Evolutionary conservation across 2,329 filamentous ascomycete genomes (phyloP).

Genomic region (Balansia obtecta): DNA sequence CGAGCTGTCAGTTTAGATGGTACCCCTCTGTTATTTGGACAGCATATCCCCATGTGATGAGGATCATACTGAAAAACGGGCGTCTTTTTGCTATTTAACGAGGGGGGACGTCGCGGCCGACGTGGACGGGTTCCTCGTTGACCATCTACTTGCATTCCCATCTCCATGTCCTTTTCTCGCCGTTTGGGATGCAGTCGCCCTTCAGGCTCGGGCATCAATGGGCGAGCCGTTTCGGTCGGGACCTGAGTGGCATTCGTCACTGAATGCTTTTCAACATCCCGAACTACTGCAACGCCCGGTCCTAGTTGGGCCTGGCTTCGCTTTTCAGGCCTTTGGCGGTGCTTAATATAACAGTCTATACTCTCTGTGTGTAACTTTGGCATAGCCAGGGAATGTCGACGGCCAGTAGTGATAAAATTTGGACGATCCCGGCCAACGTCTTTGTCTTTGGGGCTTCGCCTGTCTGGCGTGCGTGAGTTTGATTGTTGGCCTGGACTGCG

Average conservation of each 20-base stretch:
- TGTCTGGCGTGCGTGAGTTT: neutral
- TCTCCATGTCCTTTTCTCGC: neutral
- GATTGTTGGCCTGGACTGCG: slow-evolving; percentile 6
- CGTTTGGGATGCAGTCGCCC: neutral
- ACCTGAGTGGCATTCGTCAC: neutral
- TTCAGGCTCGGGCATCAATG: neutral
- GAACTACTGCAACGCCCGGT: neutral
- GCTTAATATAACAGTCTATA: neutral
- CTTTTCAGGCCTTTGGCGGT: neutral
- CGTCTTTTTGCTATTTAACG: neutral
- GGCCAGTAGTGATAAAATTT: slow-evolving; percentile 7
- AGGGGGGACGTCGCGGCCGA: neutral
- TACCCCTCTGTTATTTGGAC: slow-evolving; percentile 15
- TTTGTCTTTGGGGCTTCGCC: neutral
- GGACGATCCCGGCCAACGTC: slow-evolving; percentile 1
- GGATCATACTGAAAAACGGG: slow-evolving; percentile 7
- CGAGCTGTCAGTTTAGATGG: slow-evolving; percentile 13
- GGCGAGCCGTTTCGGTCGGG: neutral
- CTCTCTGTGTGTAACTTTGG: slow-evolving; percentile 1
- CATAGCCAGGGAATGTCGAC: slow-evolving; percentile 6
- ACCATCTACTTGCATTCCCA: neutral
- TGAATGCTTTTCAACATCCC: neutral
- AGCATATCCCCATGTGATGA: slow-evolving; percentile 15
- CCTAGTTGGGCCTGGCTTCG: neutral
- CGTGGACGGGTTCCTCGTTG: neutral